Conservation (phyloP, 2,329 filamentous ascomycete genomes). For the Bertia moriformis region DNA sequence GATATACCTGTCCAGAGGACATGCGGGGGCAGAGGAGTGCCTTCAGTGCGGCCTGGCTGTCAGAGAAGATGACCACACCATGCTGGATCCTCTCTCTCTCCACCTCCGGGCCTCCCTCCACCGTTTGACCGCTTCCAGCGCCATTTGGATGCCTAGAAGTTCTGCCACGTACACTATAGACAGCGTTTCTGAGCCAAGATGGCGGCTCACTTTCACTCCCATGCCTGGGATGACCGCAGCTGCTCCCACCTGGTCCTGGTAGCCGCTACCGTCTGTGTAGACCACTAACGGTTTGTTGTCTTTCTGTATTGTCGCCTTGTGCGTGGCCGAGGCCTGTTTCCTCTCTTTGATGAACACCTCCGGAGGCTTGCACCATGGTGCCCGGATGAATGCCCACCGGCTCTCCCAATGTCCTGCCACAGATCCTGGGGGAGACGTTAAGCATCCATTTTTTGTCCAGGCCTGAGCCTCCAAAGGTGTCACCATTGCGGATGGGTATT, state of each 20-base stretch:
- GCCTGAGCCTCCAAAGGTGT: conserved; percentile 18
- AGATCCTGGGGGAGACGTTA: not conserved
- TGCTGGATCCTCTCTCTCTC: not conserved
- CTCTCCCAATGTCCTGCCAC: not conserved
- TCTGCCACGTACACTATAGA: conserved; percentile 8
- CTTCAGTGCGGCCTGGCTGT: conserved; percentile 8
- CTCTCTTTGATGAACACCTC: not conserved
- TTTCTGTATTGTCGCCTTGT: no score
- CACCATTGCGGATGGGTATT: conserved; percentile 25
- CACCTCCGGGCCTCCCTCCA: not conserved
- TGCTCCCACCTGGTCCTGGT: conserved; percentile 2
- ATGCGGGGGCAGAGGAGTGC: conserved; percentile 3
- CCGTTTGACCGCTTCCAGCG: conserved; percentile 3
- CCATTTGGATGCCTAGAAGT: conserved; percentile 6
- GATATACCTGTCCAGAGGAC: conserved; percentile 4
- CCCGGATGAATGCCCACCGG: not conserved
- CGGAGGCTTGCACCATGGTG: not conserved
- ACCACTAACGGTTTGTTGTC: conserved; percentile 1
- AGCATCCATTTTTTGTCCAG: not conserved
- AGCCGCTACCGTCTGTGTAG: conserved; percentile 4
- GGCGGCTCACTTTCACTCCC: not conserved
- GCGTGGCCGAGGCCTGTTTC: not conserved
- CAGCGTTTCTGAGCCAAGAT: conserved; percentile 4
- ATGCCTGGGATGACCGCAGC: not conserved
- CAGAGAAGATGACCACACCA: conserved; percentile 6